Evolutionary conservation across 306 rosid species (phyloP).

Genomic region (Citrullus amarus): DNA sequence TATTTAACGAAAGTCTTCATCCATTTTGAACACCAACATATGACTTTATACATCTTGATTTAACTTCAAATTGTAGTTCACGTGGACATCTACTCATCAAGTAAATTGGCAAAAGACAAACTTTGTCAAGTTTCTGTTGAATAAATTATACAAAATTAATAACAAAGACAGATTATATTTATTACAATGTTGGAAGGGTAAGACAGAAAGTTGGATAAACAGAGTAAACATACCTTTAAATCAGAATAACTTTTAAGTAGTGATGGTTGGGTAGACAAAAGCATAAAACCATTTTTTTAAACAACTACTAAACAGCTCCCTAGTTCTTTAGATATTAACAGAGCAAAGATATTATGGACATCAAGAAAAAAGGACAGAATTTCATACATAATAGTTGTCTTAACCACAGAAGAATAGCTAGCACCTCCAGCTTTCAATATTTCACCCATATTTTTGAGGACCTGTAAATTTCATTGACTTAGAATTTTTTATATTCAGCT

Average conservation of each 20-base stretch:
- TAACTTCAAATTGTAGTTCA: background rate
- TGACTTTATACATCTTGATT: background rate
- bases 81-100: background rate
- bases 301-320: background rate
- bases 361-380: background rate
- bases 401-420: constrained; percentile 69
- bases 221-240: background rate
- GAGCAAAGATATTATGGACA: background rate
- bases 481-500: background rate
- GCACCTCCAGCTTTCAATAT: constrained; percentile 80
- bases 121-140: background rate
- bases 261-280: background rate
- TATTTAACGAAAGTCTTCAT: background rate
- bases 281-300: background rate
- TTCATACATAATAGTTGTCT: constrained; percentile 78
- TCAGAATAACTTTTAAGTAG: background rate
- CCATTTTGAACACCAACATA: background rate
- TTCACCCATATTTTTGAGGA: constrained; percentile 90
- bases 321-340: background rate
- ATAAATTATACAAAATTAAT: background rate
- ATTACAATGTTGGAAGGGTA: background rate
- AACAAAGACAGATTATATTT: background rate
- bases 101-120: background rate
- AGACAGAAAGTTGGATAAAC: background rate
- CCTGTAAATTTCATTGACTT: constrained; percentile 20